Conservation (phyloP, 192 early-diverging fungal species). For the Bifiguratus adelaidae region DNA sequence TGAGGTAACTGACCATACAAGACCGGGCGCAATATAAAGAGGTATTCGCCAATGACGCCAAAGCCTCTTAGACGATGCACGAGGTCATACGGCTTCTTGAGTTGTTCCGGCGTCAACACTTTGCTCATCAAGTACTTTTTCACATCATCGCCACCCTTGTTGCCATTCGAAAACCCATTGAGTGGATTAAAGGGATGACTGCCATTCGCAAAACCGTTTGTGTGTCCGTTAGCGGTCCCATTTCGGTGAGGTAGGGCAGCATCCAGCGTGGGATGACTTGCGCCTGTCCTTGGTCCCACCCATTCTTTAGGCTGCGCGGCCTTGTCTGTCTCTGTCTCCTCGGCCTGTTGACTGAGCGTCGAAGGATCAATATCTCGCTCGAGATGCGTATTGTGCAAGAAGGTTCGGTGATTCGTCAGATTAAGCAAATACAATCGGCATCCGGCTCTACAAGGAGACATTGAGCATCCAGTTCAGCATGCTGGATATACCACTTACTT, state of each 20-base stretch:
- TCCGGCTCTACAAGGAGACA: constrained; percentile 15
- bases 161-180: too few species aligned
- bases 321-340: constrained; percentile 5
- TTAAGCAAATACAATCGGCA: constrained; percentile 38
- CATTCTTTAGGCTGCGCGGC: constrained; percentile 16
- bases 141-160: constrained; percentile 33
- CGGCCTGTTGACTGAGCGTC: constrained; percentile 15
- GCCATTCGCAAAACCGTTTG: not conserved
- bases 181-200: too few species aligned
- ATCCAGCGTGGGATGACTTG: constrained; percentile 14
- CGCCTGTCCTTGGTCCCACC: constrained; percentile 28
- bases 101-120: constrained; percentile 46
- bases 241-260: too few species aligned
- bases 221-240: not conserved
- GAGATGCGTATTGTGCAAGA: constrained; percentile 43
- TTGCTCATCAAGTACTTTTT: constrained; percentile 40
- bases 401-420: constrained; percentile 41
- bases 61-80: constrained; percentile 38
- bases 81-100: constrained; percentile 59
- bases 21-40: constrained; percentile 79
- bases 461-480: not conserved
- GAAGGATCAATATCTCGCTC: constrained; percentile 61
- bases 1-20: constrained; percentile 51
- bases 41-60: constrained; percentile 55
- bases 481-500: constrained; percentile 14